Conservation (phyloP, 2,329 filamentous ascomycete genomes). For the Fusarium setosum region DNA sequence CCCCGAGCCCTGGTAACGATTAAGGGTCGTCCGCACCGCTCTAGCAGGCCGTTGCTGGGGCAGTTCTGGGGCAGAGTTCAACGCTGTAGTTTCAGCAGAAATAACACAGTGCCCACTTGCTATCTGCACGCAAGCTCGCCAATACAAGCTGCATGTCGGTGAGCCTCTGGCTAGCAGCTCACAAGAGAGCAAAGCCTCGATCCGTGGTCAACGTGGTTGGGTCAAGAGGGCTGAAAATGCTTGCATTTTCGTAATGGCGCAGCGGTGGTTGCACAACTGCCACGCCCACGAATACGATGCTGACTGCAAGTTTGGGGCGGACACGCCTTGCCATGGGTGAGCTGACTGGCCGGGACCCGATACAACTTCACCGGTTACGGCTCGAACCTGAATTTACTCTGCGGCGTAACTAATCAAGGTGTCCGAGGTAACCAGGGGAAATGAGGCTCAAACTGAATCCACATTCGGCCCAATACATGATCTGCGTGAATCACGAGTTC, state of each 20-base stretch:
- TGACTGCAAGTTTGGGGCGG: conserved; percentile 25
- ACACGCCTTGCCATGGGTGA: conserved; percentile 8
- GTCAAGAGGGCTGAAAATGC: neutral
- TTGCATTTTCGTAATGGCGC: conserved; percentile 21
- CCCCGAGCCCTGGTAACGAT: neutral
- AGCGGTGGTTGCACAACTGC: conserved; percentile 29
- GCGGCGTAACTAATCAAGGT: neutral
- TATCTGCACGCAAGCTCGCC: neutral
- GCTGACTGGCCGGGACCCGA: conserved; percentile 16
- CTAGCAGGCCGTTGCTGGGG: conserved; percentile 22
- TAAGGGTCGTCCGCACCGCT: conserved; percentile 7
- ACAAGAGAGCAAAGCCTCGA: conserved; percentile 16
- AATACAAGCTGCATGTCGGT: neutral
- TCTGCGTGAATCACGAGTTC: neutral
- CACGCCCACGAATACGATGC: conserved; percentile 36
- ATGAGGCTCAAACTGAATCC: conserved; percentile 10
- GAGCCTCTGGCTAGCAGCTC: conserved; percentile 3
- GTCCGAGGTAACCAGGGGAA: neutral
- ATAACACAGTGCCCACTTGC: conserved; percentile 21
- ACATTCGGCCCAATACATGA: neutral
- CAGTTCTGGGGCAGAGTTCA: conserved; percentile 12
- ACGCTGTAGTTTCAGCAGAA: conserved; percentile 1
- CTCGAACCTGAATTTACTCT: neutral
- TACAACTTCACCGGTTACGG: conserved; percentile 20
- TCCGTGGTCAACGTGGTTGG: conserved; percentile 17